phyloP scores from a whole-genome alignment of 352 stramenopile genomes.

The Chrysophaeum taylorii region DNA sequence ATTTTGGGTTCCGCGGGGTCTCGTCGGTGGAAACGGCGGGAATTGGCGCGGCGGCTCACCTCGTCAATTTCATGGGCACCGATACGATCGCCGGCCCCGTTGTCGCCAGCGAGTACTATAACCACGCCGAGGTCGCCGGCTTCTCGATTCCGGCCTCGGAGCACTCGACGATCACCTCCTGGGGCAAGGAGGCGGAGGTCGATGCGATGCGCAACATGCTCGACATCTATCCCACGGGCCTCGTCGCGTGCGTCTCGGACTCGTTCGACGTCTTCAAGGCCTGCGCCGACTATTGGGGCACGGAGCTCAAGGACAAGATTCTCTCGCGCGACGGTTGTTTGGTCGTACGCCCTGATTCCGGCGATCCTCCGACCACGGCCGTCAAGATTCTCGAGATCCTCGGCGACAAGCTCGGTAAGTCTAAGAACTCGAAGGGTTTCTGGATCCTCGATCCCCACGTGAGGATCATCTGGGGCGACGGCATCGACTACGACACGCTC shows the following conservation, averaged over 20 bases:
- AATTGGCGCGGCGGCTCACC: neutral
- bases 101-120: conserved; percentile 2
- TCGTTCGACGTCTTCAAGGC: conserved; percentile 14
- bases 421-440: neutral
- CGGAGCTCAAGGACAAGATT: neutral
- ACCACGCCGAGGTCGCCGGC: neutral
- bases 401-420: neutral
- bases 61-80: conserved; percentile 6
- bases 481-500: conserved; percentile 9
- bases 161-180: conserved; percentile 13
- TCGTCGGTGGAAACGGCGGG: conserved; percentile 3
- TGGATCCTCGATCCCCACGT: neutral
- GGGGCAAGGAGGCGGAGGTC: neutral
- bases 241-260: conserved; percentile 11
- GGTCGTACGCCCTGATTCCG: conserved; percentile 8
- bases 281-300: neutral
- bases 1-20: conserved; percentile 13
- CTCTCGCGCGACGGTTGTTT: neutral
- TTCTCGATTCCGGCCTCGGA: conserved; percentile 10
- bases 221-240: conserved; percentile 5
- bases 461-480: conserved; percentile 8
- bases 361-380: neutral
- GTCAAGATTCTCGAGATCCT: neutral
- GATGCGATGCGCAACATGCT: conserved; percentile 11
- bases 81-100: neutral